These are phyloP conservation scores for Entrophospora sp. DNA, from an alignment of 192 early-diverging fungal species.

Conservation along the genomic window DNA sequence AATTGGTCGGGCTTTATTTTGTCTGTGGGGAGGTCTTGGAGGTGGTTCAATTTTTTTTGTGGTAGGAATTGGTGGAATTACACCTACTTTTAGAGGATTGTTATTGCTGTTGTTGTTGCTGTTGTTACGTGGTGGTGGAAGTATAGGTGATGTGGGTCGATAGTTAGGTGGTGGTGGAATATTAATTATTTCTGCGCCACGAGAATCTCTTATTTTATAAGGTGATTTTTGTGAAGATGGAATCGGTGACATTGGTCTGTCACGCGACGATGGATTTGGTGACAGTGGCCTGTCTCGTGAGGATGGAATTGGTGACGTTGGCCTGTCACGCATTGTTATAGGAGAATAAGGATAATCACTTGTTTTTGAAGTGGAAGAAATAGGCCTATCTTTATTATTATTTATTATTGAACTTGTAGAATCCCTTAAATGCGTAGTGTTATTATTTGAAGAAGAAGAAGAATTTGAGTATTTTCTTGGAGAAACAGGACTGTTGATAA, in stretches of 20 bases:
- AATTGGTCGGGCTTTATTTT: too few species aligned
- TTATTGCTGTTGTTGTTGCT: not conserved
- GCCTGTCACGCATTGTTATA: not conserved
- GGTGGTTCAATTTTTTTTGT: too few species aligned
- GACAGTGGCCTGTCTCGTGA: not conserved
- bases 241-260: not conserved
- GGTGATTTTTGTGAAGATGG: too few species aligned
- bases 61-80: not conserved
- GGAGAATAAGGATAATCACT: not conserved
- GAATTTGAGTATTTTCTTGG: too few species aligned
- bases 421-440: too few species aligned
- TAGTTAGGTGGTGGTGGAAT: not conserved
- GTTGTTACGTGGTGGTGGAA: not conserved
- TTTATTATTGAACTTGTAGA: too few species aligned
- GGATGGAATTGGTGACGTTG: not conserved
- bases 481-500: too few species aligned
- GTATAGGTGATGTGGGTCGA: not conserved
- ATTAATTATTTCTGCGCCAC: slow-evolving; percentile 1
- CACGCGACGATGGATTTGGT: not conserved
- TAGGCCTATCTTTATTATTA: too few species aligned
- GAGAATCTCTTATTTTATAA: too few species aligned
- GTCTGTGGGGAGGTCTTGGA: too few species aligned
- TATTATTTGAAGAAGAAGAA: too few species aligned
- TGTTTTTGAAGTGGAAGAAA: too few species aligned
- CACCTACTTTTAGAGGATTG: not conserved